Base-by-base conservation (phyloP, 2,329 filamentous ascomycete genomes). In the Aspergillus ustus region DNA sequence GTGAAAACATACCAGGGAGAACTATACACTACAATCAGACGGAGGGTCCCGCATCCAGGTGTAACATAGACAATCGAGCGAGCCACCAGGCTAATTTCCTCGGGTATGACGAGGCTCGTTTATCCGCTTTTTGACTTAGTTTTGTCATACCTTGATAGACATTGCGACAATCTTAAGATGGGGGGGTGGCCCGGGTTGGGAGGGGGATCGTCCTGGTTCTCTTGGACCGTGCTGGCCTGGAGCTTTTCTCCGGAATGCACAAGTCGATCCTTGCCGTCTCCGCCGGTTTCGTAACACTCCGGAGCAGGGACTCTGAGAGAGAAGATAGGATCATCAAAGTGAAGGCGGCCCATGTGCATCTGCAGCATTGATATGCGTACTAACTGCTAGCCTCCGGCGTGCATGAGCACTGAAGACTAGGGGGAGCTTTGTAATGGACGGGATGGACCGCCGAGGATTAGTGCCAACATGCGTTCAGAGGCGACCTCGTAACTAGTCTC, bases 241-340 rank as follows among this genome's bases (percentile, higher is more conserved):
- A 40, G 19, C 34, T 44, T 44, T 34, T 51, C 55, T 51, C 55
- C 55, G 55, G 55, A 31, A 58, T 58, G 55, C 55, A 52, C 25
- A 31, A 37, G 48, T 44, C 48, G 48, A 58, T 58, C 55, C 20
- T 49, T 58, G 29, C 55, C 37, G 46, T 17, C 37, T 31, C 8
- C 25, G 22, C 45, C 46, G 13, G 45, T 28, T 13, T 22, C 25
- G 11, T 29, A 46, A 13, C 34, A 15, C 34, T 40, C 34, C 34
- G 15, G 34, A 40, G 34, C 34, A 40, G 13, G 34, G 1, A 13
- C 34, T 40, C 34, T 40, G 15, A 40, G 34, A 15, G 46, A 51
- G 22, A 25, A 58, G 55, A 58, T 58, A 58, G 52, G 55, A 58
- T 58, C 55, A 45, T 43, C 55, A 7, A 25, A 17, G n/a, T 58